phyloP scores from a whole-genome alignment of 106 monocot genomes.

The Dioscorea dumetorum region DNA sequence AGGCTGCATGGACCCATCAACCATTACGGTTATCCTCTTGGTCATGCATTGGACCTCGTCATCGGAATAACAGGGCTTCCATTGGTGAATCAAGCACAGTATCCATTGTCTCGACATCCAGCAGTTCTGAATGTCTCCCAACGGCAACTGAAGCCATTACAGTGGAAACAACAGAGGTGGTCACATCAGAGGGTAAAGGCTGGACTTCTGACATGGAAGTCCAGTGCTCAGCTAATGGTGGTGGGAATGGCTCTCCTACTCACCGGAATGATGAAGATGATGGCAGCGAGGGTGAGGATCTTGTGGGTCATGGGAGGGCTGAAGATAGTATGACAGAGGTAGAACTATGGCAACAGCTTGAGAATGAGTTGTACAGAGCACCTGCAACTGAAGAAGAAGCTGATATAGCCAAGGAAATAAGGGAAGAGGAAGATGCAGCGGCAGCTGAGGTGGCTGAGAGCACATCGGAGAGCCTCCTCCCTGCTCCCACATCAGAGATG shows the following conservation, averaged over 20 bases:
- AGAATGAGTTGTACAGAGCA: constrained; percentile 59
- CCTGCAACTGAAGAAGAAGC: constrained; percentile 26
- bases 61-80: constrained; percentile 28
- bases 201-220: constrained; percentile 42
- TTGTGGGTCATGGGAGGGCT: constrained; percentile 28
- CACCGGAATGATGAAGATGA: constrained; percentile 31
- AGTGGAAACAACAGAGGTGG: constrained; percentile 24
- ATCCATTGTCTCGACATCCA: constrained; percentile 9
- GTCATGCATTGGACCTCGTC: constrained; percentile 94
- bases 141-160: constrained; percentile 10
- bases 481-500: constrained; percentile 33
- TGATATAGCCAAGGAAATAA: constrained; percentile 43
- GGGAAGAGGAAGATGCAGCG: constrained; percentile 55
- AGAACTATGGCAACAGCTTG: constrained; percentile 95
- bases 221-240: neutral
- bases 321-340: constrained; percentile 73
- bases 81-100: constrained; percentile 16
- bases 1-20: constrained; percentile 82
- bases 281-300: constrained; percentile 44
- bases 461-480: constrained; percentile 26
- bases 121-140: constrained; percentile 12
- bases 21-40: constrained; percentile 75
- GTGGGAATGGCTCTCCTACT: constrained; percentile 14
- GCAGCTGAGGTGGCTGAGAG: constrained; percentile 37
- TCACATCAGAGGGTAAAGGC: constrained; percentile 22